phyloP scores from a whole-genome alignment of 169 alveolate genomes.

The Eimeria praecox region DNA sequence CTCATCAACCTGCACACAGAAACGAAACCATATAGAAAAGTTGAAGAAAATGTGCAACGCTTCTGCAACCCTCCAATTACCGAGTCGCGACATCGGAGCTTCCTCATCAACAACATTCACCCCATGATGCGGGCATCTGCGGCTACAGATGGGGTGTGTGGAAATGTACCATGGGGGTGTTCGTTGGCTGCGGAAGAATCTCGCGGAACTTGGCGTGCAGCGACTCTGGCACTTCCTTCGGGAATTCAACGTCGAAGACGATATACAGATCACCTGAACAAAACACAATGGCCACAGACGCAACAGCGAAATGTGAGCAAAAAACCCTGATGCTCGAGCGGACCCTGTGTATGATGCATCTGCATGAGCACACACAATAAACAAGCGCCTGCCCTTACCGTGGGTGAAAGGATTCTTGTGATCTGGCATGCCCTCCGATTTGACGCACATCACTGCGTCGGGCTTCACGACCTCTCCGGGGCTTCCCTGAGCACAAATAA shows the following conservation, averaged over 20 bases:
- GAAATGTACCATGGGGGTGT: constrained; percentile 51
- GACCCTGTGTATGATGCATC: neutral
- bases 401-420: constrained; percentile 95
- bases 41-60: neutral
- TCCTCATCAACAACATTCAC: neutral
- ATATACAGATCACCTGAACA: constrained; percentile 91
- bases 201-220: constrained; percentile 69
- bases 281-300: neutral
- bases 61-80: neutral
- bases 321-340: neutral
- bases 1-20: constrained; percentile 44
- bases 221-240: constrained; percentile 89
- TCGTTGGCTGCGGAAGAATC: constrained; percentile 79
- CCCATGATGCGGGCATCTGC: neutral
- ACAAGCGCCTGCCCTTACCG: constrained; percentile 88
- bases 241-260: constrained; percentile 96
- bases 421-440: constrained; percentile 98
- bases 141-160: neutral
- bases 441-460: constrained; percentile 94
- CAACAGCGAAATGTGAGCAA: neutral
- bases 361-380: neutral
- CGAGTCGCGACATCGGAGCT: neutral
- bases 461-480: constrained; percentile 95
- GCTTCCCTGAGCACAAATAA: constrained; percentile 79
- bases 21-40: neutral